These are phyloP conservation scores for Syzygium syzygioides DNA, from an alignment of 441 rosid genomes.

Conservation along the genomic window DNA sequence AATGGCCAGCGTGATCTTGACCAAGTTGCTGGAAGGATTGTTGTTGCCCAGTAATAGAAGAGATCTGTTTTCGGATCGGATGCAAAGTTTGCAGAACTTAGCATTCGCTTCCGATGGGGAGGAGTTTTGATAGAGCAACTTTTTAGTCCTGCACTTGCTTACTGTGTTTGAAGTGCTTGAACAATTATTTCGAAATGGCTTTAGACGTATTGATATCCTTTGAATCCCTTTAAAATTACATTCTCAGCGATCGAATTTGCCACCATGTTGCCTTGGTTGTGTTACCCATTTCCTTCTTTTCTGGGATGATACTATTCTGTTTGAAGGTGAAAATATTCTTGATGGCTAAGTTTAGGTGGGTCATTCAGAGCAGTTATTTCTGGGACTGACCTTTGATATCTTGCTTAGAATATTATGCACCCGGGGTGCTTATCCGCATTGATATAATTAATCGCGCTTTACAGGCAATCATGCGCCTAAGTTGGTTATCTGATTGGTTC, in stretches of 20 bases:
- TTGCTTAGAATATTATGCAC: neutral
- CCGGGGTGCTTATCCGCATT: neutral
- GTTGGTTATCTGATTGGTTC: neutral
- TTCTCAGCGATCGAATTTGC: neutral
- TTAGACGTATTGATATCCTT: neutral
- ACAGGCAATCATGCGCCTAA: neutral
- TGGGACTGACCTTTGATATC: neutral
- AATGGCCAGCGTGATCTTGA: slow-evolving; percentile 21
- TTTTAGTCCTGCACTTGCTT: neutral
- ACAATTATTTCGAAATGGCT: neutral
- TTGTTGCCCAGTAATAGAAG: neutral
- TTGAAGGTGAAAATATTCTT: neutral
- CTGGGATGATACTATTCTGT: neutral
- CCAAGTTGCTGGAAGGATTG: slow-evolving; percentile 27
- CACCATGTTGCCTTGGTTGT: neutral
- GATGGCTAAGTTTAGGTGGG: neutral
- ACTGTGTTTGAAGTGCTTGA: neutral
- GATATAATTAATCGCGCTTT: neutral
- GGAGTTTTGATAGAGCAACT: neutral
- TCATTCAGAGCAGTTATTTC: neutral
- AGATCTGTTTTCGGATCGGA: neutral
- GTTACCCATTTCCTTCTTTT: neutral
- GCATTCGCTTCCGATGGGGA: neutral
- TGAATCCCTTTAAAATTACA: neutral
- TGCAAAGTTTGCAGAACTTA: neutral